Evolutionary conservation across 2,329 filamentous ascomycete genomes (phyloP).

Genomic region (Coniochaeta sp.): DNA sequence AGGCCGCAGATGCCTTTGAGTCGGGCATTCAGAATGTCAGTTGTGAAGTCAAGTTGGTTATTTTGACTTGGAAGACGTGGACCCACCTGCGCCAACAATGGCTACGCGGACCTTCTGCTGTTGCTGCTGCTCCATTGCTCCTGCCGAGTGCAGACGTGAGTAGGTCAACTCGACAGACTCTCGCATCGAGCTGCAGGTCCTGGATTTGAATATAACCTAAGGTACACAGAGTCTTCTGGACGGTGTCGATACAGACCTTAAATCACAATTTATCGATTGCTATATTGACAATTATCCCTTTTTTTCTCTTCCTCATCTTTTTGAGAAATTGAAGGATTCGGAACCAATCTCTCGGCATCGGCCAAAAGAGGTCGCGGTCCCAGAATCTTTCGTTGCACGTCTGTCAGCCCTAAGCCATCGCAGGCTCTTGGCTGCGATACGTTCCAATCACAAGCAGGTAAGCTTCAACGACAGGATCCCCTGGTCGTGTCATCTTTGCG

Average conservation of each 20-base stretch:
- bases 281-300: too few relatives aligned
- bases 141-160: background rate
- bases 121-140: background rate
- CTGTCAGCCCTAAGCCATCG: background rate
- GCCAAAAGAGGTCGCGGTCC: background rate
- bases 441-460: too few relatives aligned
- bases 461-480: background rate
- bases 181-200: background rate
- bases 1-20: constrained; percentile 24
- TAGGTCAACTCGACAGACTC: background rate
- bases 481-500: background rate
- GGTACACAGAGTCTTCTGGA: background rate
- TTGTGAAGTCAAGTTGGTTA: background rate
- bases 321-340: background rate
- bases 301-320: too few relatives aligned
- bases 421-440: background rate
- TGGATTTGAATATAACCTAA: too few relatives aligned
- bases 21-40: background rate
- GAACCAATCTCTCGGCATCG: background rate
- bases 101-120: constrained; percentile 10
- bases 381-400: background rate
- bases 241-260: too few relatives aligned
- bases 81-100: constrained; percentile 15
- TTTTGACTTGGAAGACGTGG: background rate
- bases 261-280: background rate